Conservation (phyloP, 495 filamentous ascomycete species). For the Penicillium paradoxum region DNA sequence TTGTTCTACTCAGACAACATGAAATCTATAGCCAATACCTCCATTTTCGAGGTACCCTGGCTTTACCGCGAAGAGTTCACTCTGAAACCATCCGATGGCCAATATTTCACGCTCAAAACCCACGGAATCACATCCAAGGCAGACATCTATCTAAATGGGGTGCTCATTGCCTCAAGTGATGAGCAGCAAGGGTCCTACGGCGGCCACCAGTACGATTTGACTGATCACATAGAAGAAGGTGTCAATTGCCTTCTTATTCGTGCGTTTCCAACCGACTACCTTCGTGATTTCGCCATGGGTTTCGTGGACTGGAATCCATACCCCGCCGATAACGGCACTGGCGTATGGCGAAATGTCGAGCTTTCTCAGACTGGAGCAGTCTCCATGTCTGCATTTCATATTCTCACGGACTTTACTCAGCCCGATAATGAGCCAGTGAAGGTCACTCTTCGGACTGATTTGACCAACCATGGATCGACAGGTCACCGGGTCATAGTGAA, state of each 20-base stretch:
- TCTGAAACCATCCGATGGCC: conserved; percentile 29
- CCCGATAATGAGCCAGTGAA: conserved; percentile 23
- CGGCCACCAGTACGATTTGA: conserved; percentile 53
- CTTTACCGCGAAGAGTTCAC: conserved; percentile 56
- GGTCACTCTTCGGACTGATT: conserved; percentile 43
- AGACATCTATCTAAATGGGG: conserved; percentile 58
- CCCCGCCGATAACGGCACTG: conserved; percentile 54
- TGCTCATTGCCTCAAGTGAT: conserved; percentile 41
- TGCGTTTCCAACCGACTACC: conserved; percentile 55
- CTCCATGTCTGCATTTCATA: conserved; percentile 43
- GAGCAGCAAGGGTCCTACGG: conserved; percentile 54
- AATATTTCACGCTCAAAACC: conserved; percentile 50
- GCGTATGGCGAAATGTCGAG: conserved; percentile 59
- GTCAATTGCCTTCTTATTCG: conserved; percentile 49
- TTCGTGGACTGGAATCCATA: conserved; percentile 66
- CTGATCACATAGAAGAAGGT: conserved; percentile 29
- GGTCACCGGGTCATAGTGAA: conserved; percentile 32
- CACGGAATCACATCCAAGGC: conserved; percentile 58
- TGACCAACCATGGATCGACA: conserved; percentile 44
- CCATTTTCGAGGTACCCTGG: conserved; percentile 53
- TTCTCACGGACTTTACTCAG: conserved; percentile 41
- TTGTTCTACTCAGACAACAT: conserved; percentile 57
- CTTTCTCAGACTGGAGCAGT: conserved; percentile 54
- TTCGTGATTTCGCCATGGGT: conserved; percentile 53
- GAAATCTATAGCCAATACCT: conserved; percentile 31